Evolutionary conservation across 805 yeast genomes (phyloP), one percentile per base, ranked within the genome.

Genomic region (Grigorovia yakushimaensis): DNA sequence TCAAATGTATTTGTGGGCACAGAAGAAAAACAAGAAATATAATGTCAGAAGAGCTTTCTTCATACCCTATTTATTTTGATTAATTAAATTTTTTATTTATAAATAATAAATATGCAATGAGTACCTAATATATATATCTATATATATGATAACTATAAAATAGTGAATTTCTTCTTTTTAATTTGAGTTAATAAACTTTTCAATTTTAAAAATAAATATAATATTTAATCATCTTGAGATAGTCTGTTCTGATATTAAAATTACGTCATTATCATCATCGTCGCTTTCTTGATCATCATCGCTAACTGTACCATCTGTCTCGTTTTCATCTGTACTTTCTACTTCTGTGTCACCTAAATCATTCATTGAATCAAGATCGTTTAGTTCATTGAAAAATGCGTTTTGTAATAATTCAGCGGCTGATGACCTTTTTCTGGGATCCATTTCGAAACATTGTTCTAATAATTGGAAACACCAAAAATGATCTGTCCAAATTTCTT

Each of bases 1-100:
- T 39, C 96, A 93, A 64, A 91, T 93, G 98, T 82, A 77, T 70
- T 56, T 78, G 46, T 91, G 98, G 97, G 97, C 98, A 20, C 74
- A 78, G 49, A 82, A 87, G 72, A 89, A 88, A 65, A 94, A 91
- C 68, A 72, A 70, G 57, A 77, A 79, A 53, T 93, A 91, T 65
- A 91, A 91, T 59, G 78, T 79, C 58, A 73, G 77, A 62, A 82
- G 88, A 68, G 82, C 88, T 61, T 83, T 86, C 52, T 72, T 81
- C 66, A 70, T 93, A 55, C 98, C 98, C 21, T 87, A 66, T 57
- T 54, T 89, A 30, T 72, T 79, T 49, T 88, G 64, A 63, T 19
- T 21, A 23, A n/a, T 37, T n/a, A n/a, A 6, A 39, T 21, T 4
- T 27, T 27, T 27, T 7, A 15, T 27, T 27, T 5, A 27, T 27